These are phyloP conservation scores for Magnusiomyces ingens DNA, from an alignment of 1,139 yeast genomes.

Conservation along the genomic window DNA sequence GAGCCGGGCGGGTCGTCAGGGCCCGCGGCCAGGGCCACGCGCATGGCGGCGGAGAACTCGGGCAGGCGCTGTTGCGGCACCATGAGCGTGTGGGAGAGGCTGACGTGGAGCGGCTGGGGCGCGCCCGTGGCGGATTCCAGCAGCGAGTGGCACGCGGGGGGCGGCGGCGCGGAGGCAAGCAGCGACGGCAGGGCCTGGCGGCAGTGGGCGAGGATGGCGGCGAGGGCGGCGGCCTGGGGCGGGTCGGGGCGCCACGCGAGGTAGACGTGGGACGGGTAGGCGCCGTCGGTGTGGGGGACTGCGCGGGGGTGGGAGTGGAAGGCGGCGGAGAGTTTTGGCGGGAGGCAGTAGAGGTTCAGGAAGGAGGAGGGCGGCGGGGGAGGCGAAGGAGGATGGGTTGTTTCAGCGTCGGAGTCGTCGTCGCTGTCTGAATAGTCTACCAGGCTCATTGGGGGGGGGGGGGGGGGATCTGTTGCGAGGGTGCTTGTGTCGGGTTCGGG, in stretches of 20 bases:
- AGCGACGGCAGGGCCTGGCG: no score
- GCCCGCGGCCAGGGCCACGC: no score
- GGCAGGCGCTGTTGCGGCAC: constrained; percentile 13
- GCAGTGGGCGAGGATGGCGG: constrained; percentile 19
- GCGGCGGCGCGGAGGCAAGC: no score
- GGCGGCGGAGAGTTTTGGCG: constrained; percentile 21
- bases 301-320: constrained; percentile 27
- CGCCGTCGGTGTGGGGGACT: constrained; percentile 27
- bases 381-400: neutral
- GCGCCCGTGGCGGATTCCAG: constrained; percentile 26
- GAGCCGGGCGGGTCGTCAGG: no score
- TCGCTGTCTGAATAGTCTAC: neutral
- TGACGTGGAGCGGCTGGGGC: constrained; percentile 29
- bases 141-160: no score
- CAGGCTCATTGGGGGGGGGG: no score
- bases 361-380: constrained; percentile 26
- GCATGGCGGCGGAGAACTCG: constrained; percentile 12
- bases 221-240: constrained; percentile 1
- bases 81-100: constrained; percentile 32
- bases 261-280: constrained; percentile 33
- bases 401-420: neutral
- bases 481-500: no score
- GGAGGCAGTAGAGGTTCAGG: constrained; percentile 23
- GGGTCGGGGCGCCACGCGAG: constrained; percentile 28
- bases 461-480: no score